phyloP scores from a whole-genome alignment of 768 basidiomycete species.

The Naganishia antarctica region DNA sequence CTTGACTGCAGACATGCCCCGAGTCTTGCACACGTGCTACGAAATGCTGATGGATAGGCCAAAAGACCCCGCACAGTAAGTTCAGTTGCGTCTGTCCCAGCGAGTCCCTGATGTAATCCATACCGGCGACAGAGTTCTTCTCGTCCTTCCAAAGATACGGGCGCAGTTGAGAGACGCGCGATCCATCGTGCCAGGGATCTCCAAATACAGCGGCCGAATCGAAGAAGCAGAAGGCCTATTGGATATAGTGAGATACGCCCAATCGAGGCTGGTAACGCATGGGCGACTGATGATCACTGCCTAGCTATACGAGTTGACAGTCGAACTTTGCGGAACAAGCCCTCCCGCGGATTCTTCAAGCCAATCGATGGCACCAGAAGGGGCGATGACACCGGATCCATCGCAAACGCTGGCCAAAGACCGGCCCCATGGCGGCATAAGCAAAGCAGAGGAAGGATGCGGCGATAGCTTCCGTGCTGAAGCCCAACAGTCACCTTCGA shows the following conservation, averaged over 20 bases:
- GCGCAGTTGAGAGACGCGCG: conserved; percentile 7
- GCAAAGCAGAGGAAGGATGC: too few relatives aligned
- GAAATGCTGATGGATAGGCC: conserved; percentile 3
- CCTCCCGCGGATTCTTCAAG: neutral
- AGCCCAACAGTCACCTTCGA: neutral
- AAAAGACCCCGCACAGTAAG: conserved; percentile 13
- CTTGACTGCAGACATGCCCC: conserved; percentile 5
- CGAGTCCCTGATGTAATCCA: neutral
- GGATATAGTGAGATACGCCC: conserved; percentile 21
- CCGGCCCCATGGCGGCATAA: too few relatives aligned
- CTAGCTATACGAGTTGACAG: conserved; percentile 6
- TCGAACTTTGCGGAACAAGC: neutral
- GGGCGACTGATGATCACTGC: neutral
- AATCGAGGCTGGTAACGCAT: neutral
- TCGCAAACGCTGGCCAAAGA: too few relatives aligned
- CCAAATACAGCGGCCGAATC: neutral
- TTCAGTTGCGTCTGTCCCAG: neutral
- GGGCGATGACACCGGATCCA: too few relatives aligned
- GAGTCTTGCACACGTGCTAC: neutral
- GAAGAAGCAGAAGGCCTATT: conserved; percentile 24
- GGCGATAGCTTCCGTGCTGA: too few relatives aligned
- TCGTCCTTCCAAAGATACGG: conserved; percentile 9
- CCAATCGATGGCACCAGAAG: neutral
- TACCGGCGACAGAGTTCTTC: neutral
- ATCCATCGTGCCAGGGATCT: neutral